phyloP scores from a whole-genome alignment of 2,329 filamentous ascomycete species.

The Albifimbria verrucaria region DNA sequence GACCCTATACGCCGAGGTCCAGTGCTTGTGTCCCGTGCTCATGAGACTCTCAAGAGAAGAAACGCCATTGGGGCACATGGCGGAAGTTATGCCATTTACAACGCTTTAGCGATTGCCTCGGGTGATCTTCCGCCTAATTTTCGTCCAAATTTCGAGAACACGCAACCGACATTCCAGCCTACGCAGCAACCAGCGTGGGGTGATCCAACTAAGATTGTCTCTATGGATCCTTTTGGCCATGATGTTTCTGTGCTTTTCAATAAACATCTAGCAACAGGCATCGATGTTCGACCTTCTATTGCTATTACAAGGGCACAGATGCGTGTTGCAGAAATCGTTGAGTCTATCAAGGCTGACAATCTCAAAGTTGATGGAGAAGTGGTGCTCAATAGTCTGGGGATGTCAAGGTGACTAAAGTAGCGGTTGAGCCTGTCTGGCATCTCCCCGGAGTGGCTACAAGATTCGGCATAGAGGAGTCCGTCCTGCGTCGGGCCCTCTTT shows the following conservation, averaged over 20 bases:
- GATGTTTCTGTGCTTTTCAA: slow-evolving; percentile 8
- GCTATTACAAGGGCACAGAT: slow-evolving; percentile 13
- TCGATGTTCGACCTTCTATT: slow-evolving; percentile 15
- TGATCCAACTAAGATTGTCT: slow-evolving; percentile 13
- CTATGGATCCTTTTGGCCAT: slow-evolving; percentile 18
- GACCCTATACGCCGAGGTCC: slow-evolving; percentile 15
- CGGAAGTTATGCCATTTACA: slow-evolving; percentile 15
- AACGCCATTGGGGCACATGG: slow-evolving; percentile 20
- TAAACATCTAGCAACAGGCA: slow-evolving; percentile 8
- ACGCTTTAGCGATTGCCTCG: slow-evolving; percentile 13
- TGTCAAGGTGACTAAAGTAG: slow-evolving; percentile 15
- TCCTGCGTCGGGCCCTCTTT: slow-evolving; percentile 11
- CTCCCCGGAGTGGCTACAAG: slow-evolving; percentile 13
- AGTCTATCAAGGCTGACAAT: slow-evolving; percentile 8
- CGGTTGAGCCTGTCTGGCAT: slow-evolving; percentile 16
- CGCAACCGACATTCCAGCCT: slow-evolving; percentile 13
- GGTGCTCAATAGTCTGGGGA: slow-evolving; percentile 10
- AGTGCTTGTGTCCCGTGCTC: slow-evolving; percentile 15
- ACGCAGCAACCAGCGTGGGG: slow-evolving; percentile 10
- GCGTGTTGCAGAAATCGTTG: slow-evolving; percentile 11
- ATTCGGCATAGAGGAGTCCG: slow-evolving; percentile 12
- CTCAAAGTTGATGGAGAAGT: slow-evolving; percentile 13
- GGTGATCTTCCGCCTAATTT: slow-evolving; percentile 12
- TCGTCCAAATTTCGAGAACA: slow-evolving; percentile 13
- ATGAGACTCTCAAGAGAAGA: slow-evolving; percentile 14